A percentile compares a stretch with the other conserved stretches of the same genome.
These are phyloP conservation scores for Blastocystis sp. DNA, from an alignment of 352 stramenopile genomes.

Conservation along the genomic window DNA sequence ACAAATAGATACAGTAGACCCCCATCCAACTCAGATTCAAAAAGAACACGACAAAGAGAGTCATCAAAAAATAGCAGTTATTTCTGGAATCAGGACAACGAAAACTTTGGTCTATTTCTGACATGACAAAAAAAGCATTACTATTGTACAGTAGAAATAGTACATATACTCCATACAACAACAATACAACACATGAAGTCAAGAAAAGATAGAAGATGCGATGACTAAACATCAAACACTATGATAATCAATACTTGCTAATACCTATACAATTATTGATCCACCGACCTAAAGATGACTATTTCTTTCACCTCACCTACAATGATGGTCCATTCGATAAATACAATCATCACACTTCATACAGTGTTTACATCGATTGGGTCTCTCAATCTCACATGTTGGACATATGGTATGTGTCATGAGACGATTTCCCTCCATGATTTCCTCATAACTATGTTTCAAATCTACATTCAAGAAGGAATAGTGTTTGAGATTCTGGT, in stretches of 20 bases:
- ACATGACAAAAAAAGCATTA: background rate
- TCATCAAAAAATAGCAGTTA: background rate
- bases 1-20: slow-evolving; percentile 47
- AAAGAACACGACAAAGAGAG: slow-evolving; percentile 10
- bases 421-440: slow-evolving; percentile 8
- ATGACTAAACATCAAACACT: slow-evolving; percentile 20
- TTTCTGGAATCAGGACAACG: background rate
- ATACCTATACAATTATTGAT: slow-evolving; percentile 65
- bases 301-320: background rate
- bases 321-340: slow-evolving; percentile 59
- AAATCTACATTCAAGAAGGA: slow-evolving; percentile 25
- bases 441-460: background rate
- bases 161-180: slow-evolving; percentile 18
- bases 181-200: background rate
- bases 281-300: slow-evolving; percentile 34
- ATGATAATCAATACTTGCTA: slow-evolving; percentile 24
- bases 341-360: slow-evolving; percentile 33
- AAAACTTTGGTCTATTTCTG: background rate
- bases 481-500: background rate
- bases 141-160: slow-evolving; percentile 16
- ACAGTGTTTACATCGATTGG: slow-evolving; percentile 57
- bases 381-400: slow-evolving; percentile 60
- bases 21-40: slow-evolving; percentile 51
- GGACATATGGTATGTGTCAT: background rate
- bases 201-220: slow-evolving; percentile 59